phyloP scores from a whole-genome alignment of 306 rosid species.

The Leucaena leucocephala region DNA sequence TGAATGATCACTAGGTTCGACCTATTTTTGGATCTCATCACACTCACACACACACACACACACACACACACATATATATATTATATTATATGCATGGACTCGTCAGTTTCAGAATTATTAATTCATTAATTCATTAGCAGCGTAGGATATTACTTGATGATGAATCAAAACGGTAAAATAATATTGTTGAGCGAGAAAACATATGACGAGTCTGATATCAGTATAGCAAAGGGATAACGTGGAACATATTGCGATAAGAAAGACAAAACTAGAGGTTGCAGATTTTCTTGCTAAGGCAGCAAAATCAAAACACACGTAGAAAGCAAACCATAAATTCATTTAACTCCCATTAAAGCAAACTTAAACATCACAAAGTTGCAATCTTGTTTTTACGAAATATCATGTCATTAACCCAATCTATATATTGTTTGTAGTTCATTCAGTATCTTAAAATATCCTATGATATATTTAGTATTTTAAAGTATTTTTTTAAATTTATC shows the following conservation, averaged over 20 bases:
- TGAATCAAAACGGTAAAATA: neutral
- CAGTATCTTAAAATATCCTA: too few relatives aligned
- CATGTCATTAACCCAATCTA: neutral
- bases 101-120: neutral
- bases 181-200: neutral
- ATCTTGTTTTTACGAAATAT: neutral
- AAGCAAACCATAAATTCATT: conserved; percentile 5
- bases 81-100: neutral
- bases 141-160: neutral
- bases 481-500: too few relatives aligned
- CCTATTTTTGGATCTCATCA: conserved; percentile 9
- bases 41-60: neutral
- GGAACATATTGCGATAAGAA: neutral
- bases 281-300: conserved; percentile 28
- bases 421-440: too few relatives aligned
- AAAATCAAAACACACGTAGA: conserved; percentile 2
- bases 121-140: neutral
- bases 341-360: conserved; percentile 27
- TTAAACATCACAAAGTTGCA: neutral
- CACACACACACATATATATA: neutral
- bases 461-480: too few relatives aligned
- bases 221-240: neutral
- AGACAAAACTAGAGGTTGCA: neutral
- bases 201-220: too few relatives aligned
- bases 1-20: conserved; percentile 26